phyloP scores from a whole-genome alignment of 2,329 filamentous ascomycete genomes.

The Ilyonectria mors-panacis region DNA sequence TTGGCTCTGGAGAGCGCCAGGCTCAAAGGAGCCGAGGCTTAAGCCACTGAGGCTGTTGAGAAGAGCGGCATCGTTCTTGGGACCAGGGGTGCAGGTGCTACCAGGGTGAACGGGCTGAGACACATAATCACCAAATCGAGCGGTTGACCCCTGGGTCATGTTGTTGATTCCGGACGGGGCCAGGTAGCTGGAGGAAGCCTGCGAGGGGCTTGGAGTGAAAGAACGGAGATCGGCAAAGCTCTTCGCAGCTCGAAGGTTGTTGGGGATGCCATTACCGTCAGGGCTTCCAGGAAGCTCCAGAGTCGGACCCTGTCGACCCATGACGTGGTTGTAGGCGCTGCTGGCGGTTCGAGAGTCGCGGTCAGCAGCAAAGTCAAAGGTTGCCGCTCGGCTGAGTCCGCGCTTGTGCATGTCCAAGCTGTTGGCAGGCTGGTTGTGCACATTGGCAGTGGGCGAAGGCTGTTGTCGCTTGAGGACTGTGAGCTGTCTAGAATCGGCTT shows the following conservation, averaged over 20 bases:
- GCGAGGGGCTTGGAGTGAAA: constrained; percentile 94
- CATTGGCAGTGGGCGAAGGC: constrained; percentile 65
- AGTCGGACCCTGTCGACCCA: constrained; percentile 88
- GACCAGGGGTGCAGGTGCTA: constrained; percentile 56
- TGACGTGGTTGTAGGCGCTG: constrained; percentile 78
- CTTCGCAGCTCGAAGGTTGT: constrained; percentile 92
- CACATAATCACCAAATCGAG: constrained; percentile 64
- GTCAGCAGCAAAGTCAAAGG: constrained; percentile 93
- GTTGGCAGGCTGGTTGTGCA: constrained; percentile 74
- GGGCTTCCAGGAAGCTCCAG: constrained; percentile 89
- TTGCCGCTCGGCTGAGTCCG: constrained; percentile 92
- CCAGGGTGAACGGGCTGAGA: constrained; percentile 53
- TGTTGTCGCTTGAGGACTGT: constrained; percentile 84
- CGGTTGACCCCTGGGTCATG: constrained; percentile 59
- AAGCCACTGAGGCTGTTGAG: constrained; percentile 66
- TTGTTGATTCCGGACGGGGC: constrained; percentile 67
- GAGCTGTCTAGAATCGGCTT: constrained; percentile 89
- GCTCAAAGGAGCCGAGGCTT: constrained; percentile 68
- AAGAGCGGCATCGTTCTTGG: constrained; percentile 58
- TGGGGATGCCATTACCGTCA: constrained; percentile 72
- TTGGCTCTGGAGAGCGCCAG: constrained; percentile 54
- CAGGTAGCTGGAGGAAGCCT: constrained; percentile 83
- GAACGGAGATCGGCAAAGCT: constrained; percentile 96
- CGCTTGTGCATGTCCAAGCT: constrained; percentile 84
- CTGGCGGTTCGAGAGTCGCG: constrained; percentile 76